Base-by-base conservation (phyloP, 441 rosid genomes). In the Erodium texanum region DNA sequence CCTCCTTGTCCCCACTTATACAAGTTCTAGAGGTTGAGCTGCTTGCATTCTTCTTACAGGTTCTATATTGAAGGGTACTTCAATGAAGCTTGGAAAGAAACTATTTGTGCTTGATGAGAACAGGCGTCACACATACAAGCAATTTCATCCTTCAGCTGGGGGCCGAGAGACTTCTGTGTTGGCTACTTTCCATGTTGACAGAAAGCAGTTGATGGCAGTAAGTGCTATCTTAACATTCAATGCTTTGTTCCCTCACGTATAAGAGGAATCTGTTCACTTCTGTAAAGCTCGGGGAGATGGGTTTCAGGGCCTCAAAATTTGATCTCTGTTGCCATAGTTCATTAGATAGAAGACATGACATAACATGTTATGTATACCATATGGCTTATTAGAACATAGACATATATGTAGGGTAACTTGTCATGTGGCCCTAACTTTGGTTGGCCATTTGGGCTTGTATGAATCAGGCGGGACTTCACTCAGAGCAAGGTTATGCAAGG, bases 401-500 rank as follows among this genome's bases (percentile, higher is more conserved):
- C 10, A 16, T 54, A 18, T 54, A 16, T 54, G 7, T 54, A 27
- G 92, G 89, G 82, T 50, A 16, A 50, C 58, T 50, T 50, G 48
- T 41, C 48, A 41, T 41, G 48, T 41, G 48, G 52, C 52, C 52
- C 52, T 43, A 4, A 43, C 52, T 43, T 58, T 19, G 62, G 19
- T 2, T 52, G 59, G 9, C 29, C 29, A 27, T 27, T 27, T 32
- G 36, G 7, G 48, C 61, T 48, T 43, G 68, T 45, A 52, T 69
- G 61, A 11, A 62, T 78, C 82, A 93, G 97, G 97, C 89, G 77
- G 99, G 99, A 24, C 88, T 93, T 74, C 93, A 88, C 70, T 92
- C 92, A 66, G 97, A 93, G 74, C 77, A 84, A 79, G 87, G 93
- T 14, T 91, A 93, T 76, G 89, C 96, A n/a, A 84, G 96, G 82